Evolutionary conservation across 345 rosid species (phyloP).

Genomic region (Physaria fendleri): DNA sequence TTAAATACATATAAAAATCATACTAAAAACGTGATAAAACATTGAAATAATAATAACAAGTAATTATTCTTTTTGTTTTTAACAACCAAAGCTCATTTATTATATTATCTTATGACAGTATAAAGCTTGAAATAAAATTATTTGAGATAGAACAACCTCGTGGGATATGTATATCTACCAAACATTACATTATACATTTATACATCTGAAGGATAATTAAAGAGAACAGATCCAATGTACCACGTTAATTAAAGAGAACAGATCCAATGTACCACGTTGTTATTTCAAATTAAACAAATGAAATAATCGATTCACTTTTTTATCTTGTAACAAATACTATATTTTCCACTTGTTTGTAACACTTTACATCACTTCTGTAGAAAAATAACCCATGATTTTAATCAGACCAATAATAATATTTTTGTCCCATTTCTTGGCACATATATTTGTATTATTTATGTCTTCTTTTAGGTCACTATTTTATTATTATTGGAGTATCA

Average conservation of each 20-base stretch:
- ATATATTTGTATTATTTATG: neutral
- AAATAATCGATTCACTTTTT: neutral
- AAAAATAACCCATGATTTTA: constrained; percentile 8
- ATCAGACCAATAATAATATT: neutral
- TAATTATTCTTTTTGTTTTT: too few relatives aligned
- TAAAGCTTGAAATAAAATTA: neutral
- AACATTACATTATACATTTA: too few relatives aligned
- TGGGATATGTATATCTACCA: neutral
- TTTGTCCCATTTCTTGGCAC: neutral
- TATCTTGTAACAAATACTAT: neutral
- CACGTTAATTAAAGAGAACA: neutral
- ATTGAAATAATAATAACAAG: too few relatives aligned
- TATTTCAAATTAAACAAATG: neutral
- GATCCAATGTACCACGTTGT: constrained; percentile 14
- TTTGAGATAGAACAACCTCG: constrained; percentile 2
- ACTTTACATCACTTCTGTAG: neutral
- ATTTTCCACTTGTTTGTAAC: constrained; percentile 9
- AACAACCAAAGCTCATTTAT: neutral
- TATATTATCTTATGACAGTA: neutral
- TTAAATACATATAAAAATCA: too few relatives aligned
- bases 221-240: constrained; percentile 9
- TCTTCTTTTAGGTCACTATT: neutral
- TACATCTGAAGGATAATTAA: neutral
- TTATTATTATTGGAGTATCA: neutral
- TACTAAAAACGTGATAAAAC: too few relatives aligned